These are phyloP conservation scores for Orbilia oligospora DNA, from an alignment of 2,329 filamentous ascomycete genomes.

Conservation along the genomic window DNA sequence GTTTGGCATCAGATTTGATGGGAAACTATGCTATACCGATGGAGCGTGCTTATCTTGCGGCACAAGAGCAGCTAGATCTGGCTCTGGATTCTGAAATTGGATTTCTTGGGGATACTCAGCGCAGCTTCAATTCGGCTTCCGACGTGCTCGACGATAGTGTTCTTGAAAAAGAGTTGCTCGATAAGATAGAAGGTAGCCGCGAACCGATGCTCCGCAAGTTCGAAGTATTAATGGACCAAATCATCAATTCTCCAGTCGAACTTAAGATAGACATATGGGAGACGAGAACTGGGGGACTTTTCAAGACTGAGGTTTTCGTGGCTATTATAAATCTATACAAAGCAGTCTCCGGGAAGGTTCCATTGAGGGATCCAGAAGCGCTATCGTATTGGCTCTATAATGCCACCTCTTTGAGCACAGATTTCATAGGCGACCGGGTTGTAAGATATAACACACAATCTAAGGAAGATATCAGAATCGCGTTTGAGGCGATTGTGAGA, in stretches of 20 bases:
- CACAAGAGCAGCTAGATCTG: not conserved
- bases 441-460: slow-evolving; percentile 23
- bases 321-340: slow-evolving; percentile 6
- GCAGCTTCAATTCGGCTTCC: not conserved
- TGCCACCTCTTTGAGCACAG: slow-evolving; percentile 9
- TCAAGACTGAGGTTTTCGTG: not conserved
- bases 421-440: not conserved
- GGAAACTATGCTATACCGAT: not conserved
- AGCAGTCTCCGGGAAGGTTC: not conserved
- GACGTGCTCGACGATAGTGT: not conserved
- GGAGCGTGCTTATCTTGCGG: not conserved
- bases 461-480: slow-evolving; percentile 32
- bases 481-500: slow-evolving; percentile 9
- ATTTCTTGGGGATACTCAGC: not conserved
- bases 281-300: not conserved
- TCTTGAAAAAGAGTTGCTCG: not conserved
- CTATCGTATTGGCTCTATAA: slow-evolving; percentile 37
- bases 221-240: slow-evolving; percentile 25
- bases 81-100: not conserved
- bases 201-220: slow-evolving; percentile 10
- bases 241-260: slow-evolving; percentile 24
- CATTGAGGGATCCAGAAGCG: not conserved
- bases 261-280: slow-evolving; percentile 29
- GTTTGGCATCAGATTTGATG: not conserved
- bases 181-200: not conserved